These are phyloP conservation scores for Casuarina glauca DNA, from an alignment of 306 rosid species.

Conservation along the genomic window DNA sequence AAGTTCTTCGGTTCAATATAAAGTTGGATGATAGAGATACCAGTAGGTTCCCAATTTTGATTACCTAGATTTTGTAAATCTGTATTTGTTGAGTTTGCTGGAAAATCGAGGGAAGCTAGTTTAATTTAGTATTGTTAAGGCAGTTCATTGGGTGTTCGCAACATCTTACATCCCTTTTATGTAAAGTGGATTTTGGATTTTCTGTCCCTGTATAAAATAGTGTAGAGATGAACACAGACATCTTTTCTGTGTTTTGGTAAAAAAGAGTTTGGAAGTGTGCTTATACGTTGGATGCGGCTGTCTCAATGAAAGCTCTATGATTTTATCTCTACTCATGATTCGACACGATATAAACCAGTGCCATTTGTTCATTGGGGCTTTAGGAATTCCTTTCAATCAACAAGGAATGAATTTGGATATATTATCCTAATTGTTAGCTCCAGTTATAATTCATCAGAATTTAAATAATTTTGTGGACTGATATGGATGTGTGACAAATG, in stretches of 20 bases:
- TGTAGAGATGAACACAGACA: slow-evolving; percentile 10
- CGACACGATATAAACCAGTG: background rate
- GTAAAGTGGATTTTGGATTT: slow-evolving; percentile 50
- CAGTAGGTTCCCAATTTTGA: slow-evolving; percentile 23
- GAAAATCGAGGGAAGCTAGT: slow-evolving; percentile 13
- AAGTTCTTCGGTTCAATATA: slow-evolving; percentile 18
- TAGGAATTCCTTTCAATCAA: too few relatives aligned
- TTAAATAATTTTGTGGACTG: too few relatives aligned
- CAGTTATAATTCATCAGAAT: too few relatives aligned
- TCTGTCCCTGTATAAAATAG: slow-evolving; percentile 28
- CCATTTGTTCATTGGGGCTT: background rate
- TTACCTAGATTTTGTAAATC: slow-evolving; percentile 39
- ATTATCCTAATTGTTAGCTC: too few relatives aligned
- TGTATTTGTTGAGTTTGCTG: slow-evolving; percentile 20
- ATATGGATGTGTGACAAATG: too few relatives aligned
- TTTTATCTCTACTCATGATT: background rate
- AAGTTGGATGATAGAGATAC: slow-evolving; percentile 18
- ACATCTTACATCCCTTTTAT: slow-evolving; percentile 33
- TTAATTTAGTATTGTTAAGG: slow-evolving; percentile 28
- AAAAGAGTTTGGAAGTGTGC: background rate
- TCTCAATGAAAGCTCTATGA: background rate
- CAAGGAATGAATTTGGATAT: too few relatives aligned
- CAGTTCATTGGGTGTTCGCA: slow-evolving; percentile 18
- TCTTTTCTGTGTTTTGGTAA: background rate
- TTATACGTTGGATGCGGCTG: background rate